Evolutionary conservation across 441 rosid species (phyloP), one percentile per base, ranked within the genome.

Genomic region (Gossypium gossypioides): DNA sequence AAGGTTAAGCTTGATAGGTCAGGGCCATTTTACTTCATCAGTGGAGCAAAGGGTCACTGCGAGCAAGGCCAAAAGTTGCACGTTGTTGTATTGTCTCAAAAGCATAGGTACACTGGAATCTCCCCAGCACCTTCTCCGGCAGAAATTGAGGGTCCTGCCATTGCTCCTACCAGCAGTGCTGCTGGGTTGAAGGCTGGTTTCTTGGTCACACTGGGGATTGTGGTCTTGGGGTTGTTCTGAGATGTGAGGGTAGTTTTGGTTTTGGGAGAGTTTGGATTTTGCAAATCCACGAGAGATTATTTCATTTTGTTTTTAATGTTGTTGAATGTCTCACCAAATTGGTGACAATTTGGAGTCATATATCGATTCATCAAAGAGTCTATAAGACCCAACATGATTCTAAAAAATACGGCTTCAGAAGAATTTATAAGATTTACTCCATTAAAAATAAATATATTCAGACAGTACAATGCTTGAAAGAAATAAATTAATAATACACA

Each of bases 51-150:
- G 77, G 91, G 87, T 7, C 91, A 84, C 72, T 94, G 97, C 44
- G 81, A 84, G 21, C 83, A 92, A 69, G 97, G 99, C 0, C 90
- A 94, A 89, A 92, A 89, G 82, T 50, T 92, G 69, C 72, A 82
- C 15, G 85, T 92, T 29, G 89, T 92, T 1, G 97, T 84, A 62
- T 59, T 90, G 84, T 78, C 88, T 0, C 46, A 78, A 44, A 85
- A 81, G 77, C 80, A 80, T 25, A 76, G 82, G 57, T 68, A 50
- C 44, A 40, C 74, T 58, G 86, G 63, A 29, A 73, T 84, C 73
- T 82, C 98, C 74, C 98, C 97, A 0, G 94, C 97, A 9, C 96
- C 96, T 61, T 80, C 97, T 3, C 97, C 97, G 0, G 74, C 73
- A 0, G 88, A 79, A 6, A 44, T 72, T 1, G 86, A 85, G 6